Conservation (phyloP, 2,329 filamentous ascomycete species). For the Colletotrichum orbiculare region DNA sequence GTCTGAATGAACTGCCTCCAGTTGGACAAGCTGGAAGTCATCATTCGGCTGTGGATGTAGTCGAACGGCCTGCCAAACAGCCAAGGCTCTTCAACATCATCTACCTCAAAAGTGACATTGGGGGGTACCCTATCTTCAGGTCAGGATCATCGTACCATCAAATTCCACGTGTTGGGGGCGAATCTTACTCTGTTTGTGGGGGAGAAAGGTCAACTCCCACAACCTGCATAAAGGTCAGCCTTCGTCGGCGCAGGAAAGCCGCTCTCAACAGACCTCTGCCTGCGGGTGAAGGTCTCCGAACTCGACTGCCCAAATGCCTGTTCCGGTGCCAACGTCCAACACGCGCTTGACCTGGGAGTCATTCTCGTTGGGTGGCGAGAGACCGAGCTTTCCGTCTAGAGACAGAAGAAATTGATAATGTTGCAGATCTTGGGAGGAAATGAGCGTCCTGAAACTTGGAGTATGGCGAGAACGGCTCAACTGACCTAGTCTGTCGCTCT, state of each 20-base stretch:
- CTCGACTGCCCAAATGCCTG: neutral
- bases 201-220: neutral
- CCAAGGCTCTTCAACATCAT: slow-evolving; percentile 49
- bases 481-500: slow-evolving; percentile 6
- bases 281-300: slow-evolving; percentile 1
- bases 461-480: neutral
- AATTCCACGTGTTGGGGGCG: slow-evolving; percentile 40
- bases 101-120: slow-evolving; percentile 56
- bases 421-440: neutral
- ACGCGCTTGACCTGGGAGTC: neutral
- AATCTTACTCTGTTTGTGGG: neutral
- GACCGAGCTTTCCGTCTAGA: neutral
- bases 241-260: neutral
- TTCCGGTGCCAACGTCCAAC: slow-evolving; percentile 1
- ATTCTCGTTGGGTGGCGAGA: neutral
- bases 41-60: slow-evolving; percentile 46
- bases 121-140: slow-evolving; percentile 45
- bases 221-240: neutral
- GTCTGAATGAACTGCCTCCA: slow-evolving; percentile 38
- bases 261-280: neutral
- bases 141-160: neutral
- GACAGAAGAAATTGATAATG: slow-evolving; percentile 4
- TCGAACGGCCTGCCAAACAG: slow-evolving; percentile 46
- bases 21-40: slow-evolving; percentile 43
- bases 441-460: neutral